Conservation (phyloP, 139 green algal genomes). For the Coccomyxa sp. region DNA sequence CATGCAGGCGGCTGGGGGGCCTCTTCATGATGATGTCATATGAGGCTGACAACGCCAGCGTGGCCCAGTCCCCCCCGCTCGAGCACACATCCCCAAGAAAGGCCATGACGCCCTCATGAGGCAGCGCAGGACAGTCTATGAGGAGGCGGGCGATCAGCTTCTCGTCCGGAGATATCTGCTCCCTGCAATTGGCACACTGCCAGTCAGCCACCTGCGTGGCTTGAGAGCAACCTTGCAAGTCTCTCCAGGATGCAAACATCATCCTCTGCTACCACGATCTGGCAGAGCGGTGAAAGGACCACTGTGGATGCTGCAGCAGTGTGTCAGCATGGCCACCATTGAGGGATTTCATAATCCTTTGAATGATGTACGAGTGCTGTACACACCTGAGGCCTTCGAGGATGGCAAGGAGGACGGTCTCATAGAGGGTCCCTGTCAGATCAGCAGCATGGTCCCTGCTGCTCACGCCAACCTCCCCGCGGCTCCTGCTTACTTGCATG, state of each 20-base stretch:
- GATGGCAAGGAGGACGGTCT: slow-evolving; percentile 48
- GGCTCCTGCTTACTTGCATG: too few species aligned
- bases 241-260: too few species aligned
- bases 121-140: slow-evolving; percentile 50
- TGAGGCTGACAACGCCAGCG: slow-evolving; percentile 35
- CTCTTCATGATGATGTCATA: slow-evolving; percentile 41
- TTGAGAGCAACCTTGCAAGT: too few species aligned
- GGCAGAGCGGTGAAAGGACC: too few species aligned
- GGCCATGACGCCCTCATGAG: slow-evolving; percentile 14
- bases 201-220: too few species aligned
- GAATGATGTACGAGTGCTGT: not conserved
- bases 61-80: slow-evolving; percentile 41
- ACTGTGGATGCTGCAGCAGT: too few species aligned
- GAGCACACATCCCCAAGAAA: slow-evolving; percentile 38
- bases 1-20: slow-evolving; percentile 23
- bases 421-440: slow-evolving; percentile 39
- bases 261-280: too few species aligned
- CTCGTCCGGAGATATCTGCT: slow-evolving; percentile 4
- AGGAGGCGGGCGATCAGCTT: slow-evolving; percentile 27
- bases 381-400: slow-evolving; percentile 37
- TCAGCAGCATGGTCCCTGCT: not conserved
- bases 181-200: too few species aligned
- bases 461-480: too few species aligned
- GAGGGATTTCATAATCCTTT: too few species aligned
- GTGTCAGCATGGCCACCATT: too few species aligned